These are phyloP conservation scores for Chaetomium strumarium DNA, from an alignment of 2,329 filamentous ascomycete species.

Conservation along the genomic window DNA sequence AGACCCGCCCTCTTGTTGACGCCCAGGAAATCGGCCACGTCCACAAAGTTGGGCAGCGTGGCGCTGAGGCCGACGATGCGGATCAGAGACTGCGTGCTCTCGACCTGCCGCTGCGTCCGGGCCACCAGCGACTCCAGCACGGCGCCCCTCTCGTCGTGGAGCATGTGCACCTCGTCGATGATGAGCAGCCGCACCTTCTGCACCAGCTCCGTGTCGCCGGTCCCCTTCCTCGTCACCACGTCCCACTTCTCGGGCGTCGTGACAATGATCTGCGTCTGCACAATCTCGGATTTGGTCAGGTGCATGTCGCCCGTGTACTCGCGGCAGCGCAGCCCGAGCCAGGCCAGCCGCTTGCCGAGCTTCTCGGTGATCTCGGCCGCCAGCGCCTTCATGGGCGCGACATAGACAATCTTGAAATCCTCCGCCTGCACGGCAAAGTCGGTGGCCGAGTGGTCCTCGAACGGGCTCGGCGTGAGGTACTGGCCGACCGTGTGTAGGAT, in stretches of 20 bases:
- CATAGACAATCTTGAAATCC: slow-evolving; percentile 97
- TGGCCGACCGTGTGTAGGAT: slow-evolving; percentile 87
- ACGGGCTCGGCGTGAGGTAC: slow-evolving; percentile 73
- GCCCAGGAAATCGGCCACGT: slow-evolving; percentile 94
- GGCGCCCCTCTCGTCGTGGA: slow-evolving; percentile 93
- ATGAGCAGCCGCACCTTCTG: slow-evolving; percentile 95
- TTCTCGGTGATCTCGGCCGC: slow-evolving; percentile 96
- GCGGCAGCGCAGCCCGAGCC: slow-evolving; percentile 86
- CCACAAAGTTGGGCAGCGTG: slow-evolving; percentile 91
- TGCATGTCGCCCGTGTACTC: slow-evolving; percentile 99
- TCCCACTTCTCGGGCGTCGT: slow-evolving; percentile 99
- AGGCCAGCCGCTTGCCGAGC: slow-evolving; percentile 81
- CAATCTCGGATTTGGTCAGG: slow-evolving; percentile 90
- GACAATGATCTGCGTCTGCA: slow-evolving; percentile 95
- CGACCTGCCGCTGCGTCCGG: slow-evolving; percentile 89
- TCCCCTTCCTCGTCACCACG: slow-evolving; percentile 93
- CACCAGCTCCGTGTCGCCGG: slow-evolving; percentile 92
- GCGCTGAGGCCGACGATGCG: slow-evolving; percentile 93
- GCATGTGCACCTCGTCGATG: slow-evolving; percentile 99
- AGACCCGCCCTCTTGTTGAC: slow-evolving; percentile 89
- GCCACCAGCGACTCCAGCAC: slow-evolving; percentile 95
- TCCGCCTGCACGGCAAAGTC: slow-evolving; percentile 79
- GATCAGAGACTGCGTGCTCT: slow-evolving; percentile 95
- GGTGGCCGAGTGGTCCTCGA: slow-evolving; percentile 63
- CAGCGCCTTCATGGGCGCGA: slow-evolving; percentile 97